Evolutionary conservation across 495 filamentous ascomycete species (phyloP).

Genomic region (Neurospora sp.): DNA sequence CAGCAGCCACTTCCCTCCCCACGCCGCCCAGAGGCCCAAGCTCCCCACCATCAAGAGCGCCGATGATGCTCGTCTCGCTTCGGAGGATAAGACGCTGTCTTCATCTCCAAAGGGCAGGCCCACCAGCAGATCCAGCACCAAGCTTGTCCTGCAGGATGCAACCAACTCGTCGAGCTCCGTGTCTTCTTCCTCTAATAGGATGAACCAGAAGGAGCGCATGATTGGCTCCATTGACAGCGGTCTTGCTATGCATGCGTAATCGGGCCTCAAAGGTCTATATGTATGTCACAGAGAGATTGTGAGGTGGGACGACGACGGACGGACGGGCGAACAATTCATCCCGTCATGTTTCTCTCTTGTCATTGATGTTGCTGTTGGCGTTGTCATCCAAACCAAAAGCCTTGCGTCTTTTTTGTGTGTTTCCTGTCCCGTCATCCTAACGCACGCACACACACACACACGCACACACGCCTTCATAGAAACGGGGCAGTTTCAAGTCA

Average conservation of each 20-base stretch:
- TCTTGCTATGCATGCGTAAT: constrained; percentile 5
- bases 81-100: constrained; percentile 3
- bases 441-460: background rate
- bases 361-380: background rate
- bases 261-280: background rate
- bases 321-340: background rate
- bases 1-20: constrained; percentile 5
- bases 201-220: background rate
- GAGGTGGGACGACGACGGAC: background rate
- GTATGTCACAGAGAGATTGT: background rate
- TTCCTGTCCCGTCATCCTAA: background rate
- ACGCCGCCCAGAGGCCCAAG: constrained; percentile 23
- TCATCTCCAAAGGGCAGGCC: background rate
- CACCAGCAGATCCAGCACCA: background rate
- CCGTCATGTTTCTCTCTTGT: background rate
- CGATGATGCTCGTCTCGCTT: background rate
- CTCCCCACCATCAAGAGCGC: constrained; percentile 27
- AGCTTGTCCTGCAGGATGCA: background rate
- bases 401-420: background rate
- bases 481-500: background rate
- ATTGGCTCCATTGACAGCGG: constrained; percentile 7
- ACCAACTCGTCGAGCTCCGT: background rate
- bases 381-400: background rate
- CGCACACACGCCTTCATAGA: constrained; percentile 1
- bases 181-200: background rate